Percentiles rank a stretch among this genome's conserved stretches.
These are phyloP conservation scores for Talaromyces sp. DNA, from an alignment of 2,329 filamentous ascomycete genomes.

Conservation along the genomic window DNA sequence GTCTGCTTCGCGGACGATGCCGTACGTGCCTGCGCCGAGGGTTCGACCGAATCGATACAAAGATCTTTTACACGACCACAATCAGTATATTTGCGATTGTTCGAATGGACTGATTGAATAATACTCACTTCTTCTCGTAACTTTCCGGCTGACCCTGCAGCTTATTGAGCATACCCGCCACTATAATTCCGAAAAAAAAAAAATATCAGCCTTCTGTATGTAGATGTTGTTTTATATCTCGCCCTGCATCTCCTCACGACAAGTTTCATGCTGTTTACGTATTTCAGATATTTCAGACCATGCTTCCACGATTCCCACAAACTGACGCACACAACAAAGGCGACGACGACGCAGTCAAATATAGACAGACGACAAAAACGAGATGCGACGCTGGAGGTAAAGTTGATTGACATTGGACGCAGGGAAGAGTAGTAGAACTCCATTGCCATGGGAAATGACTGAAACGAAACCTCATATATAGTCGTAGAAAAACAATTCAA, in stretches of 20 bases:
- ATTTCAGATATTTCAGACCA: constrained; percentile 11
- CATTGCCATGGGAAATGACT: not conserved
- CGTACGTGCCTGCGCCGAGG: constrained; percentile 94
- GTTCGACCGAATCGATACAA: constrained; percentile 91
- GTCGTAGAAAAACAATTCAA: not conserved
- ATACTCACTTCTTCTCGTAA: constrained; percentile 92
- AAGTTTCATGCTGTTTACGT: not conserved
- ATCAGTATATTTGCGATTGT: constrained; percentile 4
- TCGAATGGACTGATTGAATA: not conserved
- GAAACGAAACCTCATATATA: not conserved
- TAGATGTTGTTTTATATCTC: not conserved
- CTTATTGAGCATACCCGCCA: constrained; percentile 88
- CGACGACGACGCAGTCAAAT: constrained; percentile 5
- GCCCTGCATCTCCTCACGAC: not conserved
- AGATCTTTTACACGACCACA: constrained; percentile 49
- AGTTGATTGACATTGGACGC: not conserved
- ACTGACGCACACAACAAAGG: constrained; percentile 8
- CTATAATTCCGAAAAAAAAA: constrained; percentile 43
- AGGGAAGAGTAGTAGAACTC: not conserved
- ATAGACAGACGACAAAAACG: not conserved
- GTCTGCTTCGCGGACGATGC: constrained; percentile 93
- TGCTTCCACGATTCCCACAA: constrained; percentile 10
- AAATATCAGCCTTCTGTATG: not conserved
- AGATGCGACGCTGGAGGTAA: not conserved
- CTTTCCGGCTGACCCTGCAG: constrained; percentile 94